A percentile compares a stretch with the other conserved stretches of the same genome.
These are phyloP conservation scores for Salvia hispanica DNA, from an alignment of 257 asterid species.

Conservation along the genomic window DNA sequence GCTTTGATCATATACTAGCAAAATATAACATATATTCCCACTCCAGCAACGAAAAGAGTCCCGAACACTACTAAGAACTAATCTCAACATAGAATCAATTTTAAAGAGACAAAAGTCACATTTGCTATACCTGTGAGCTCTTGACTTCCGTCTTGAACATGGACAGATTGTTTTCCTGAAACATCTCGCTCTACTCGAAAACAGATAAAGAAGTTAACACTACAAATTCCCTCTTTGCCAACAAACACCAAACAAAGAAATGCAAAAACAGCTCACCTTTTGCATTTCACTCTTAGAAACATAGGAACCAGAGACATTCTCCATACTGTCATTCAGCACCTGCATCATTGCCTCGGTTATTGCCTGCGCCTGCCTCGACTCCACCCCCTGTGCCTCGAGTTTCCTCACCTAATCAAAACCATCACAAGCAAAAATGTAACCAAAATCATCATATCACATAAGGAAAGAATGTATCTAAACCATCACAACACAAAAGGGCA, in stretches of 20 bases:
- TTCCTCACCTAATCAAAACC: slow-evolving; percentile 64
- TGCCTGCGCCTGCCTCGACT: slow-evolving; percentile 88
- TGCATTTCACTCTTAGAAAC: slow-evolving; percentile 86
- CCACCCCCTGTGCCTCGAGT: slow-evolving; percentile 82
- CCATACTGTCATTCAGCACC: slow-evolving; percentile 75
- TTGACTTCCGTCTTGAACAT: slow-evolving; percentile 81
- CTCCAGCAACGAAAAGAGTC: not conserved
- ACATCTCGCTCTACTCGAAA: slow-evolving; percentile 68
- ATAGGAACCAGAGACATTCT: slow-evolving; percentile 63
- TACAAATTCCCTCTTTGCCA: not conserved
- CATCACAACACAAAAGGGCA: not conserved
- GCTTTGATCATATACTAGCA: not conserved
- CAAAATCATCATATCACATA: not conserved
- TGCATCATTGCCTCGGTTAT: slow-evolving; percentile 71
- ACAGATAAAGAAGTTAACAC: slow-evolving; percentile 4
- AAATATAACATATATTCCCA: not conserved
- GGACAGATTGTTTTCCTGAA: slow-evolving; percentile 74
- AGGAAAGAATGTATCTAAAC: not conserved
- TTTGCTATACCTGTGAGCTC: slow-evolving; percentile 72
- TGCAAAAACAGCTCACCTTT: slow-evolving; percentile 40
- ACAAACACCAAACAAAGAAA: not conserved
- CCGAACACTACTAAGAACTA: too few relatives aligned
- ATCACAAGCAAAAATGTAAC: not conserved
- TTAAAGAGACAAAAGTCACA: not conserved
- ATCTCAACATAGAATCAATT: too few relatives aligned